Conservation (phyloP, 768 basidiomycete species). For the Floccularia luteovirens region DNA sequence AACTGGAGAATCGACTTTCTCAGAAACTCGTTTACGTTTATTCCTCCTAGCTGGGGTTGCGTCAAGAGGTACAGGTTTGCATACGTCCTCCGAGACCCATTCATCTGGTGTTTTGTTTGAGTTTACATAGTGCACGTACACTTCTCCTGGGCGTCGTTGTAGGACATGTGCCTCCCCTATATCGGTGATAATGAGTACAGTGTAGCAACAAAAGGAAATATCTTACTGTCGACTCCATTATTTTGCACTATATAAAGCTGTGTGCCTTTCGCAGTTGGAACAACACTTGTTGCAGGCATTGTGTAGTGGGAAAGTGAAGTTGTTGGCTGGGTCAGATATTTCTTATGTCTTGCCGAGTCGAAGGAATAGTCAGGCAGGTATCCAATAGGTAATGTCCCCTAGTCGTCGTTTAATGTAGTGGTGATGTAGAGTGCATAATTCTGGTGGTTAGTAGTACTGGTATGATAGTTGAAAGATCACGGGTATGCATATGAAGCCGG, state of each 20-base stretch:
- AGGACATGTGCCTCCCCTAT: constrained; percentile 46
- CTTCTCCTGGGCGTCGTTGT: constrained; percentile 39
- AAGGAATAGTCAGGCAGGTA: no score
- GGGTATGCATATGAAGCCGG: no score
- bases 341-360: no score
- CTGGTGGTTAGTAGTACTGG: no score
- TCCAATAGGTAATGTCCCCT: no score
- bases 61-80: constrained; percentile 24
- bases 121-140: constrained; percentile 68
- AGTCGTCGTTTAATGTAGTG: no score
- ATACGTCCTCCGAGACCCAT: constrained; percentile 48
- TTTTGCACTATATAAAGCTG: constrained; percentile 23
- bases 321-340: not conserved
- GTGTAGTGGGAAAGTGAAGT: constrained; percentile 1
- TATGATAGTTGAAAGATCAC: no score
- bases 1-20: constrained; percentile 2
- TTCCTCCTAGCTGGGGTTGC: constrained; percentile 9
- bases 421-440: no score
- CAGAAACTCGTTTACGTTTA: constrained; percentile 23
- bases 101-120: constrained; percentile 70
- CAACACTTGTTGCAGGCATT: constrained; percentile 23
- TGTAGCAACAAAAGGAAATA: constrained; percentile 6
- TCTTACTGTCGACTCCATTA: constrained; percentile 22
- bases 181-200: constrained; percentile 1
- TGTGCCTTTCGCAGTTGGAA: constrained; percentile 15